Evolutionary conservation across 108 stramenopile species (phyloP).

Genomic region (Craspedostauros australis): DNA sequence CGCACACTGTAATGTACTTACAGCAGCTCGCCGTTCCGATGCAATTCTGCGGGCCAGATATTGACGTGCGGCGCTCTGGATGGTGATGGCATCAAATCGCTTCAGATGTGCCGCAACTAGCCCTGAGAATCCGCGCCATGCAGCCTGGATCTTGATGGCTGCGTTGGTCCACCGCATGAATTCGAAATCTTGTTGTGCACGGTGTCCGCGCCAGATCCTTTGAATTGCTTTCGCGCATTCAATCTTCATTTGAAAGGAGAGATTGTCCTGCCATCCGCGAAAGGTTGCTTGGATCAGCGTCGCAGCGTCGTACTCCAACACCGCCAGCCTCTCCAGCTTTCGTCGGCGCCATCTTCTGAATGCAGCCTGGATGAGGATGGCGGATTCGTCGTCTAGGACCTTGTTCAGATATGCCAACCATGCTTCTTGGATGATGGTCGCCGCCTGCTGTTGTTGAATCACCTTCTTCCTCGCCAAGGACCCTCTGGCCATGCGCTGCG

Average conservation of each 20-base stretch:
- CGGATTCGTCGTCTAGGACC: conserved; percentile 5
- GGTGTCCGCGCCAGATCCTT: conserved; percentile 10
- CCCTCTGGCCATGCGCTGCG: conserved; percentile 26
- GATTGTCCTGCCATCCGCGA: conserved; percentile 14
- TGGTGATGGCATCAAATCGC: conserved; percentile 32
- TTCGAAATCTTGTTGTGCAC: conserved; percentile 2
- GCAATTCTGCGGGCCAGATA: conserved; percentile 8
- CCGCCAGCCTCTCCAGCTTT: background rate
- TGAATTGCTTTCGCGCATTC: conserved; percentile 13
- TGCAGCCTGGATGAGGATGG: conserved; percentile 18
- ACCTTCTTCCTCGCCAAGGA: conserved; percentile 12
- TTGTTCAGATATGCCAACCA: conserved; percentile 22
- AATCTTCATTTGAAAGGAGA: conserved; percentile 6
- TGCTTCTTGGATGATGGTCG: conserved; percentile 23
- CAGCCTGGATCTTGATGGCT: conserved; percentile 28
- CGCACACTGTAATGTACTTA: conserved; percentile 17
- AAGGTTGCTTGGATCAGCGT: conserved; percentile 35
- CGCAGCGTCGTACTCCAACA: conserved; percentile 14
- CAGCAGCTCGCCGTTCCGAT: background rate
- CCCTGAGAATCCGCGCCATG: conserved; percentile 38
- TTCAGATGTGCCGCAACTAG: conserved; percentile 34
- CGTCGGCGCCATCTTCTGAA: conserved; percentile 12
- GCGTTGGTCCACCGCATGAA: background rate
- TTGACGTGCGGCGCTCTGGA: conserved; percentile 39
- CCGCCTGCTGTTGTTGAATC: conserved; percentile 4